Conservation (phyloP, 345 rosid genomes). For the Abelmoschus esculentus region DNA sequence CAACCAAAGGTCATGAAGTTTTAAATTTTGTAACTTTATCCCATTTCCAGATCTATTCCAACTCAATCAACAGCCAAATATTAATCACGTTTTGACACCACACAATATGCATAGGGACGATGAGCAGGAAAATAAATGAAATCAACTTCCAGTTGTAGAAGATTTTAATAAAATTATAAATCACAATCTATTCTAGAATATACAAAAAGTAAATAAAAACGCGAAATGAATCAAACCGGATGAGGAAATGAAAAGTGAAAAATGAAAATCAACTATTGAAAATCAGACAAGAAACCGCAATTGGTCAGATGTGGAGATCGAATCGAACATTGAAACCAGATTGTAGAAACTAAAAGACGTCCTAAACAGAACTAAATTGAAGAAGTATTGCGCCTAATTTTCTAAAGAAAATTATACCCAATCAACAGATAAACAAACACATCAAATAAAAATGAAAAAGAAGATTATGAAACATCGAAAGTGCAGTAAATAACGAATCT, state of each 20-base stretch:
- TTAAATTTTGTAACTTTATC: no score
- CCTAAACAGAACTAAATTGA: not conserved
- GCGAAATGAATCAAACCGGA: not conserved
- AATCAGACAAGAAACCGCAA: no score
- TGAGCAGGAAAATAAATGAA: not conserved
- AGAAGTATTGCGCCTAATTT: not conserved
- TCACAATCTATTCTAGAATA: not conserved
- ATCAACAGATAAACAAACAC: not conserved
- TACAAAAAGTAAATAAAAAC: not conserved
- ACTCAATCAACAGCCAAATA: not conserved
- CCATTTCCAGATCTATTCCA: not conserved
- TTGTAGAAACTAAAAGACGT: not conserved
- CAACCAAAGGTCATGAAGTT: no score
- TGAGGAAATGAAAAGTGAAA: not conserved
- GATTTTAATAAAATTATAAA: not conserved
- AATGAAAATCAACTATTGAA: no score
- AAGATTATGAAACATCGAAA: not conserved
- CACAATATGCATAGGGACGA: not conserved
- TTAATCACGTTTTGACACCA: not conserved
- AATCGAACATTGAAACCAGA: not conserved
- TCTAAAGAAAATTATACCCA: no score
- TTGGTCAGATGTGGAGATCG: not conserved
- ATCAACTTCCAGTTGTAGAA: not conserved
- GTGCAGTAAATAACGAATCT: not conserved
- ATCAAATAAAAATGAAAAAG: not conserved